Evolutionary conservation across 2,329 filamentous ascomycete species (phyloP), one percentile per base, ranked within the genome.

Genomic region (Exophiala sideris): DNA sequence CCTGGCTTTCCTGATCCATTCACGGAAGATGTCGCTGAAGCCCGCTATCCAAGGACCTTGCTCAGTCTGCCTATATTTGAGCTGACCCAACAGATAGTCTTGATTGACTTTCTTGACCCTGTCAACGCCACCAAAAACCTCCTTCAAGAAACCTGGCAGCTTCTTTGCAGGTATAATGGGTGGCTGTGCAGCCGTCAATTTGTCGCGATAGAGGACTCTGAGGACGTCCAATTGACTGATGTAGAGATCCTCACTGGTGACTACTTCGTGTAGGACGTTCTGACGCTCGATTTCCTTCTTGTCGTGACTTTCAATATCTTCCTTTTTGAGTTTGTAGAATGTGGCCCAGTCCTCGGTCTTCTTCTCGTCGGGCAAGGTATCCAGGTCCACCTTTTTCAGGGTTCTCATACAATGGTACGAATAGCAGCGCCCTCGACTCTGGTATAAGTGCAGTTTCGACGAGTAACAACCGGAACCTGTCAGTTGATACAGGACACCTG

Each of bases 1-100:
- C 70, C 87, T 90, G 32, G 94, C 94, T 71, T 96, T 97, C 59
- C 94, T 84, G 58, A 97, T 96, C 94, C 94, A 99, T 73, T 99
- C 94, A 54, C 94, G 81, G 77, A 99, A 97, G 46, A 99, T 89
- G 66, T 97, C 94, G 68, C 91, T 96, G 72, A 96, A 96, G 2
- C 94, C 94, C 10, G 83, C 79, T 54, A 99, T 86, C 85, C 91
- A 99, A 0, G 94, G 94, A 0, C 94, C 94, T 73, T 99, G 92
- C 68, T 97, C 94, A 66, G 94, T 88, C 70, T 99, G 94, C 21
- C 94, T 85, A 68, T 97, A 99, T 67, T 97, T 97, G 64, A 99
- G 81, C 70, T 96, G 92, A 1, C 92, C 88, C 20, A 99, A 76
- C 16, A 99, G 80, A 68, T 94, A 87, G 59, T 96, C 91, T 70